Evolutionary conservation across 2,329 filamentous ascomycete species (phyloP).

Genomic region (Monosporascus sp.): DNA sequence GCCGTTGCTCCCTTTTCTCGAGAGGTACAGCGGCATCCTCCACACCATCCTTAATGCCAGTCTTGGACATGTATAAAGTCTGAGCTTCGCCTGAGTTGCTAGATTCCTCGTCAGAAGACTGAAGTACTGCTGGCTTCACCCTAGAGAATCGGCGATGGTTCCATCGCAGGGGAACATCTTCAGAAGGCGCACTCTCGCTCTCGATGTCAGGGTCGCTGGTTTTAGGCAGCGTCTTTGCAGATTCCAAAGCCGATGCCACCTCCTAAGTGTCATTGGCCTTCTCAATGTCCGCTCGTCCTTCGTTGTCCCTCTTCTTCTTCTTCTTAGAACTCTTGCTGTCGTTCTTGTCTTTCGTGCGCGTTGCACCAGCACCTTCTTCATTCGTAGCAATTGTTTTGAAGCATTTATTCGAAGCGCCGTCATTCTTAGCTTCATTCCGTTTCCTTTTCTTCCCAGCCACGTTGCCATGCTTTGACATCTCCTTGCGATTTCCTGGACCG

Average conservation of each 20-base stretch:
- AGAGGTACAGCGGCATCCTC: not conserved
- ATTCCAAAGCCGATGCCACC: constrained; percentile 10
- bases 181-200: no score
- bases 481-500: not conserved
- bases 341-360: constrained; percentile 1
- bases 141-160: no score
- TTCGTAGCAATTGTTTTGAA: constrained; percentile 1
- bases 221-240: not conserved
- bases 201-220: not conserved
- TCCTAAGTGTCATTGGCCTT: constrained; percentile 15
- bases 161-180: no score
- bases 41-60: not conserved
- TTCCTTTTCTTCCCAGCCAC: not conserved
- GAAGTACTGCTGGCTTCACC: no score
- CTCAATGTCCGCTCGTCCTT: not conserved
- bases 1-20: constrained; percentile 4
- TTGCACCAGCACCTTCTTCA: not conserved
- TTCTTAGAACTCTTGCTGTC: not conserved
- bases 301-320: not conserved
- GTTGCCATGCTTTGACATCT: not conserved
- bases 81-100: no score
- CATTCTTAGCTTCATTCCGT: constrained; percentile 1
- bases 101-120: no score
- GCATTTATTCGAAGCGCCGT: not conserved
- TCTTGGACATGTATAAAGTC: no score